phyloP scores from a whole-genome alignment of 768 basidiomycete species.

The Trametes cinnabarina region DNA sequence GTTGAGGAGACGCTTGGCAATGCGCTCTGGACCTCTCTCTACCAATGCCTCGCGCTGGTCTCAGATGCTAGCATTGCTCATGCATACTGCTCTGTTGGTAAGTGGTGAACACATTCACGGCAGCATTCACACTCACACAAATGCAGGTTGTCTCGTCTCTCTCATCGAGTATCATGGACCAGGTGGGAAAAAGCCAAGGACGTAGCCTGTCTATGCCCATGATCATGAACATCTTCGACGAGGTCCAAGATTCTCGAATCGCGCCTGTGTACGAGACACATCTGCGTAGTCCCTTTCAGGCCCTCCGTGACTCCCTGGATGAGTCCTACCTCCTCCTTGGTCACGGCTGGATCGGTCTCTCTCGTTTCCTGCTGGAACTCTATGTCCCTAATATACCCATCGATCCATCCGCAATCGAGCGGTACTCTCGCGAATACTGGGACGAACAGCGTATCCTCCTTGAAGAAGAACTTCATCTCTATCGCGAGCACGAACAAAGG shows the following conservation, averaged over 20 bases:
- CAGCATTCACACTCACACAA: not conserved
- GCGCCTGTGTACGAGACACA: not conserved
- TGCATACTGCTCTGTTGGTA: conserved; percentile 15
- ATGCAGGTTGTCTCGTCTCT: conserved; percentile 5
- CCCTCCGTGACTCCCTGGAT: not conserved
- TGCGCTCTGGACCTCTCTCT: not conserved
- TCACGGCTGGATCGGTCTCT: conserved; percentile 58
- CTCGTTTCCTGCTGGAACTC: conserved; percentile 60
- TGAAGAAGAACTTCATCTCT: conserved; percentile 49
- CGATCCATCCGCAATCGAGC: conserved; percentile 76
- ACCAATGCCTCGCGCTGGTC: not conserved
- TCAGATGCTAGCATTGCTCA: not conserved
- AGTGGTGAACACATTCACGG: not conserved
- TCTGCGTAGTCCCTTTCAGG: conserved; percentile 6
- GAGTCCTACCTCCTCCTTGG: conserved; percentile 31
- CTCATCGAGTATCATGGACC: not conserved
- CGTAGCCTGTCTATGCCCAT: not conserved
- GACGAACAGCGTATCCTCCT: conserved; percentile 41
- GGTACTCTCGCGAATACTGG: conserved; percentile 44
- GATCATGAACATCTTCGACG: not conserved
- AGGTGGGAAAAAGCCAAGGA: not conserved
- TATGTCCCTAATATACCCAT: conserved; percentile 82
- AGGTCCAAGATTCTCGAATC: conserved; percentile 2
- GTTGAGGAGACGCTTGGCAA: conserved; percentile 13
- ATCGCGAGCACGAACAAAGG: conserved; percentile 52